Percentiles rank a stretch among this genome's conserved stretches.
phyloP scores from a whole-genome alignment of 352 stramenopile genomes.

The Phytophthora chlamydospora region DNA sequence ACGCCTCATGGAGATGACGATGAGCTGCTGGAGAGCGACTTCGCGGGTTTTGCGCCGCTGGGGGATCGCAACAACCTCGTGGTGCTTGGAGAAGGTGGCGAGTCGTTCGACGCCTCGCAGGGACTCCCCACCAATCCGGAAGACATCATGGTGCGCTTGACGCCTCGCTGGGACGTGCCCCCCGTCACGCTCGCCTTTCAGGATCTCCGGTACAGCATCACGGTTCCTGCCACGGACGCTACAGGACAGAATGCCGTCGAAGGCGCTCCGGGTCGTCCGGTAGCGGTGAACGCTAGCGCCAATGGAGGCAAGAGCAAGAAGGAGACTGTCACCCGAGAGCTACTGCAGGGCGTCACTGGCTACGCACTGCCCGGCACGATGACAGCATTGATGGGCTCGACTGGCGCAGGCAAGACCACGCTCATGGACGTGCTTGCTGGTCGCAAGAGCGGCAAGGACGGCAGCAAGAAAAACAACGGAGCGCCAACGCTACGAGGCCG shows the following conservation, averaged over 20 bases:
- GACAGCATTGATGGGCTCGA: constrained; percentile 90
- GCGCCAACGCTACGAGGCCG: constrained; percentile 28
- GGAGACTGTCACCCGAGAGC: constrained; percentile 46
- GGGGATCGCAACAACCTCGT: constrained; percentile 13
- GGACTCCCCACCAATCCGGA: constrained; percentile 22
- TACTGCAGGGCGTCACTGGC: constrained; percentile 84
- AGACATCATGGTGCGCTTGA: constrained; percentile 28
- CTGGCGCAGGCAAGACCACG: constrained; percentile 85
- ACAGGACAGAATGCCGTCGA: constrained; percentile 22
- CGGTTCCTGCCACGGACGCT: constrained; percentile 19
- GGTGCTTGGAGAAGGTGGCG: constrained; percentile 12
- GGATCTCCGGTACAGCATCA: constrained; percentile 48
- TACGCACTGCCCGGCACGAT: constrained; percentile 83
- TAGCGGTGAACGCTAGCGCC: constrained; percentile 45
- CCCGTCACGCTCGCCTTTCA: constrained; percentile 56
- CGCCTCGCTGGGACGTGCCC: constrained; percentile 33
- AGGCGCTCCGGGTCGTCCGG: constrained; percentile 27
- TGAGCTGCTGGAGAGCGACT: constrained; percentile 35
- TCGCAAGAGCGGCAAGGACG: constrained; percentile 76
- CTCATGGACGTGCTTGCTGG: constrained; percentile 94
- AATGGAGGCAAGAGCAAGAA: constrained; percentile 55
- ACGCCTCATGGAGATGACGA: constrained; percentile 35
- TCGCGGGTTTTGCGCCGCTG: constrained; percentile 16
- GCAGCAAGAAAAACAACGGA: constrained; percentile 26
- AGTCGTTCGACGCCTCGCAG: constrained; percentile 32